phyloP scores from a whole-genome alignment of 1,284 basidiomycete species.

The Sphaerobolus stellatus region DNA sequence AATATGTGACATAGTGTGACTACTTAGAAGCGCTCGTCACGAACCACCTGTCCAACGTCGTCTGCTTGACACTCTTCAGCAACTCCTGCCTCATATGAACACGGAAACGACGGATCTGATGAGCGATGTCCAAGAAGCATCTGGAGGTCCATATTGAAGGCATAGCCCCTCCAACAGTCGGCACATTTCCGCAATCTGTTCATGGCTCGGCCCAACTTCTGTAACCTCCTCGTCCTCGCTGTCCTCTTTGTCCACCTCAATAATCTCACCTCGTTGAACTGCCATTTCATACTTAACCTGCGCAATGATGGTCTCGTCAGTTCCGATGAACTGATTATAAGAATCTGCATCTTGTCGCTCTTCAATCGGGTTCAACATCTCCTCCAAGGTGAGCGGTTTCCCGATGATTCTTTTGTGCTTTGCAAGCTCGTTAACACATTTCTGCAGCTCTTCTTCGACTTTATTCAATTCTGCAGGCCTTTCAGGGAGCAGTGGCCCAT shows the following conservation, averaged over 20 bases:
- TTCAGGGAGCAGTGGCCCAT: background rate
- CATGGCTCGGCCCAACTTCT: too few species aligned
- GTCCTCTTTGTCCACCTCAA: background rate
- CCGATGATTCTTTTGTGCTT: too few species aligned
- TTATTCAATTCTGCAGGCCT: background rate
- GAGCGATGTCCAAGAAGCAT: background rate
- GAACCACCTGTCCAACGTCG: background rate
- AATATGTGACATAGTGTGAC: too few species aligned
- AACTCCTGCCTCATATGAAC: background rate
- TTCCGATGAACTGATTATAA: conserved; percentile 16
- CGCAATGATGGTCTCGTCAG: conserved; percentile 21
- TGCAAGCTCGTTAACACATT: background rate
- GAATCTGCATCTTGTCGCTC: conserved; percentile 20
- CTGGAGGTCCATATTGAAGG: background rate
- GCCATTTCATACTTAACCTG: background rate
- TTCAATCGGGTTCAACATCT: conserved; percentile 22
- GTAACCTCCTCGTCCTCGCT: background rate
- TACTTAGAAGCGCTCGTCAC: too few species aligned
- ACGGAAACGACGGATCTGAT: background rate
- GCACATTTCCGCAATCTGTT: background rate
- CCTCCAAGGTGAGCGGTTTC: background rate
- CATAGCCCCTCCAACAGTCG: background rate
- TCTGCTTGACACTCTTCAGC: background rate
- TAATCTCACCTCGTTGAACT: background rate
- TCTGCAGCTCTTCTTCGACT: background rate